Evolutionary conservation across 2,329 filamentous ascomycete species (phyloP).

Genomic region (Diaporthe citrichinensis): DNA sequence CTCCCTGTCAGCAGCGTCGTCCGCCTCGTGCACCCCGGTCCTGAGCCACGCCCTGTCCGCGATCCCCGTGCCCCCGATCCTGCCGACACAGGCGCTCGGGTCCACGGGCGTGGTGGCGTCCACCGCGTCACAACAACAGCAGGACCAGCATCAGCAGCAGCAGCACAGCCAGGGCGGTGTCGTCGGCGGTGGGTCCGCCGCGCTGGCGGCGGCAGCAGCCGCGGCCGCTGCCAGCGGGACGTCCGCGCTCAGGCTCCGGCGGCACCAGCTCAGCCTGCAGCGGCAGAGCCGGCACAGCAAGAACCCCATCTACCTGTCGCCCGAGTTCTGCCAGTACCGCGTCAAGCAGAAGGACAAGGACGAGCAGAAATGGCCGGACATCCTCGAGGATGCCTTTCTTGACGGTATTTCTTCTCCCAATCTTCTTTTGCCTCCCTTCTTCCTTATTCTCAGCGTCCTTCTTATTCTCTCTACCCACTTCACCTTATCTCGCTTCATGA

Average conservation of each 20-base stretch:
- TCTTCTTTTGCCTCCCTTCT: background rate
- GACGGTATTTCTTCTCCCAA: constrained; percentile 66
- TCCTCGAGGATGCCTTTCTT: constrained; percentile 76
- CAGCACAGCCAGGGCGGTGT: background rate
- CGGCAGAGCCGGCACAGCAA: constrained; percentile 54
- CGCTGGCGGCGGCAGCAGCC: constrained; percentile 8
- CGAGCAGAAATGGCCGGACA: constrained; percentile 72
- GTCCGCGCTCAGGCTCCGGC: constrained; percentile 47
- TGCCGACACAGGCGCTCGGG: constrained; percentile 66
- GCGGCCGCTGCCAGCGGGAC: constrained; percentile 11
- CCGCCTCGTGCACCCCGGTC: constrained; percentile 40
- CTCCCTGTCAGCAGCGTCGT: constrained; percentile 19
- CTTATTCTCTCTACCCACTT: background rate
- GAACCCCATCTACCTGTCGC: constrained; percentile 74
- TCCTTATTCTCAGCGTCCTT: background rate
- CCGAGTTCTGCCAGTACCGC: constrained; percentile 76
- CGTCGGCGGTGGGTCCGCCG: background rate
- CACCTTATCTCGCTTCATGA: background rate
- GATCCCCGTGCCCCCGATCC: constrained; percentile 59
- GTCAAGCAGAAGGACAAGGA: constrained; percentile 76
- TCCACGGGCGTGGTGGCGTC: constrained; percentile 51
- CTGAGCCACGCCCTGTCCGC: constrained; percentile 21
- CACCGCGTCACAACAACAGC: background rate
- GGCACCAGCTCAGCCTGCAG: constrained; percentile 49
- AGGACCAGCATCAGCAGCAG: constrained; percentile 47